Evolutionary conservation across 345 rosid genomes (phyloP).

Genomic region (Lenwebbia sp.): DNA sequence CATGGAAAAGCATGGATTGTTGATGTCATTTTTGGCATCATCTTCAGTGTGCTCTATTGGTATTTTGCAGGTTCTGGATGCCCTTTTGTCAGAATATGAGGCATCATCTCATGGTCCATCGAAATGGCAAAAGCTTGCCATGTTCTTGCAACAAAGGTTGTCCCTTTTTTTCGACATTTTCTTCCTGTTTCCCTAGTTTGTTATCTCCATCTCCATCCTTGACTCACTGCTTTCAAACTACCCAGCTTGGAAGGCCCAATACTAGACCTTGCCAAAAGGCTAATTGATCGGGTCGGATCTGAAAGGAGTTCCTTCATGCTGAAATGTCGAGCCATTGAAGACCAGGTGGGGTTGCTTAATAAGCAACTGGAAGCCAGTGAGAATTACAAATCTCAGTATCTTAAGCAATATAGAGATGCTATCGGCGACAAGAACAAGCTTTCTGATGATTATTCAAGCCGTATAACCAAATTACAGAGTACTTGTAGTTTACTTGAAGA

Average conservation of each 20-base stretch:
- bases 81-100: conserved; percentile 68
- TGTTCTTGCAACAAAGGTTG: conserved; percentile 83
- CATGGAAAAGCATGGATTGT: not conserved
- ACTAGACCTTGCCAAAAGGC: conserved; percentile 68
- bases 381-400: conserved; percentile 68
- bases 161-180: not conserved
- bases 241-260: conserved; percentile 90
- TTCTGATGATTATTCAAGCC: conserved; percentile 64
- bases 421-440: conserved; percentile 86
- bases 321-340: conserved; percentile 81
- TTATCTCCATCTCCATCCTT: not conserved
- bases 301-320: conserved; percentile 73
- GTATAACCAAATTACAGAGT: conserved; percentile 69
- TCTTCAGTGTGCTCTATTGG: not conserved
- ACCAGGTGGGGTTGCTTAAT: conserved; percentile 58
- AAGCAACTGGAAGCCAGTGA: conserved; percentile 91
- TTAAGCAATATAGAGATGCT: conserved; percentile 89
- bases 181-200: not conserved
- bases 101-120: conserved; percentile 73
- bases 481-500: conserved; percentile 69
- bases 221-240: not conserved
- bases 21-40: not conserved
- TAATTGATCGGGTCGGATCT: conserved; percentile 63
- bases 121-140: conserved; percentile 87
- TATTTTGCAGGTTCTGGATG: conserved; percentile 64